Base-by-base conservation (phyloP, 2,329 filamentous ascomycete genomes). In the Geoglossum cookeanum region DNA sequence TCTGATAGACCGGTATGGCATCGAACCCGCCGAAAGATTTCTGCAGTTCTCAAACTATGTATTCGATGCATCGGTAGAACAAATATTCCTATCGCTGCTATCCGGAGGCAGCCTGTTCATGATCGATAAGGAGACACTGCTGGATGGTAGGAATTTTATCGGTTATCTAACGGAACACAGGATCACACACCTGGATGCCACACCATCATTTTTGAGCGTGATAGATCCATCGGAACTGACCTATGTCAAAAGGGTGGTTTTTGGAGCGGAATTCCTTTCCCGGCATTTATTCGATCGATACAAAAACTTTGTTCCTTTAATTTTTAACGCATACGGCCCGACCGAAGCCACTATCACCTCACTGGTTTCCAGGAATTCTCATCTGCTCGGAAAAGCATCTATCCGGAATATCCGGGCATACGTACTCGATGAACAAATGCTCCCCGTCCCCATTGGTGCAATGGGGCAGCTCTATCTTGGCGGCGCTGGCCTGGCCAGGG, bases 241-340 rank as follows among this genome's bases (percentile, higher is more conserved):
- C 32, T 63, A 61, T n/a, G 61, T 58, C 59, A 59, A 42, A 17
- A 55, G 67, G 9, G 57, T 60, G 4, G 44, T 65, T 4, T 59
- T 59, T 17, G 65, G 65, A 4, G 65, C 67, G 51, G 54, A 60
- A 17, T 59, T 63, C 4, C 51, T 58, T 2, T 45, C 52, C 15
- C 58, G 57, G 65, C 13, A 22, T 59, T 8, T 56, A 35, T 35
- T 66, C 63, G 64, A 53, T 59, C 1, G 58, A 59, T 5, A n/a
- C n/a, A n/a, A n/a, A n/a, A n/a, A 59, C 61, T 8, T 35, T 58
- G 39, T 55, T n/a, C n/a, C n/a, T n/a, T n/a, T n/a, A n/a, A n/a
- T 66, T 0, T 56, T 65, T 2, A 64, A 65, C 55, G 57, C 33
- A 33, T 66, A 65, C 55, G 64, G 64, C 8, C 63, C 63, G 27